Evolutionary conservation across 2,329 filamentous ascomycete genomes (phyloP), one percentile per base, ranked within the genome.

Genomic region (Allantophomopsis lycopodina): DNA sequence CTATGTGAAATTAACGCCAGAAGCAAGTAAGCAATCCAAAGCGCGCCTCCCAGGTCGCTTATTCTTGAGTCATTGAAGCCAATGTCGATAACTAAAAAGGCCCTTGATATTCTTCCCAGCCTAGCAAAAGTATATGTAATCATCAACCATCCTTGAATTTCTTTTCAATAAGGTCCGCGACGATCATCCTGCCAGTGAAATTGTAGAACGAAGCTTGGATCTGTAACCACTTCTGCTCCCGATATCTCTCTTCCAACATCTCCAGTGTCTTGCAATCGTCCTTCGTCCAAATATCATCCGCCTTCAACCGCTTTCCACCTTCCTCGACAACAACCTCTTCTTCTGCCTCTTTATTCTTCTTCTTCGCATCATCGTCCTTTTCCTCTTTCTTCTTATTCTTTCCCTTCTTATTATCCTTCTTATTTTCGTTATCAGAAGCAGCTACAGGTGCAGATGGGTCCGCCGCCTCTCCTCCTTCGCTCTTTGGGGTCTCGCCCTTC

Each of bases 181-280:
- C 39, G 3, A 58, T 39, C 51, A 55, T 55, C 18, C 54, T 42
- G 2, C 52, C 53, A 7, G 55, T 56, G 41, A 46, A 49, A 38
- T 55, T 56, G n/a, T 44, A 56, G 36, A 58, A 57, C 1, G 38
- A 44, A 30, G 50, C 49, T 36, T 57, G 54, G 7, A 58, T 43
- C 14, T 53, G 45, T 33, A 50, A 30, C 55, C 55, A 58, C 40
- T 53, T 55, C 5, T 51, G 39, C 23, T 48, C 36, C 5, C 36
- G 31, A 37, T 56, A 48, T 16, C 45, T 42, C 18, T 37, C 41
- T 38, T 48, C 43, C 34, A 58, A 21, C 33, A 49, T 43, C 42
- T 55, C 51, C 6, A 58, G 36, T 2, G 50, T 38, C 5, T 48
- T 40, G 43, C 55, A 56, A 39, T 57, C 54, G 13, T 50, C 44